Percentiles rank a stretch among this genome's conserved stretches.
Conservation (phyloP, 1,139 yeast genomes). For the Geotrichum cucujoidarum region DNA sequence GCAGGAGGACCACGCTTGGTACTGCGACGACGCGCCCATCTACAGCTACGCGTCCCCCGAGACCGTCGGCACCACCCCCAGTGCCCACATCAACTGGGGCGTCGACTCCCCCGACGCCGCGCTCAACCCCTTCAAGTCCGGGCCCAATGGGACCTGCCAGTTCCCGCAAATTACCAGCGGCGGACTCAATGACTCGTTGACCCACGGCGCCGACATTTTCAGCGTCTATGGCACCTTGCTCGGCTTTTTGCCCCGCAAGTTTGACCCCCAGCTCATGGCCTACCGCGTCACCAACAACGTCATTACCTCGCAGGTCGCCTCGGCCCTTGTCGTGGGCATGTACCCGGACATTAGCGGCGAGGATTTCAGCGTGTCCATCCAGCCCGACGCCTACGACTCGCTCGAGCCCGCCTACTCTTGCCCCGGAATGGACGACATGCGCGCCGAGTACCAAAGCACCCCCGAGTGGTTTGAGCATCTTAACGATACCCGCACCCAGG, state of each 20-base stretch:
- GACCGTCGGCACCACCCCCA: slow-evolving; percentile 20
- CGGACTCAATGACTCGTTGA: slow-evolving; percentile 38
- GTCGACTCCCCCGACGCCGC: slow-evolving; percentile 26
- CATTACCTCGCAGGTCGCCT: slow-evolving; percentile 40
- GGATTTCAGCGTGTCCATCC: slow-evolving; percentile 10
- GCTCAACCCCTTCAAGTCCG: slow-evolving; percentile 22
- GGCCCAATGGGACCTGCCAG: slow-evolving; percentile 35
- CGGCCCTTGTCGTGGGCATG: slow-evolving; percentile 37
- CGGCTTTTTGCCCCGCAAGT: slow-evolving; percentile 34
- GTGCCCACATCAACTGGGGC: slow-evolving; percentile 27
- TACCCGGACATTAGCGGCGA: slow-evolving; percentile 28
- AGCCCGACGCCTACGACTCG: slow-evolving; percentile 32
- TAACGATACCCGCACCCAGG: slow-evolving; percentile 24
- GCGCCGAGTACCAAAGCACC: slow-evolving; percentile 27
- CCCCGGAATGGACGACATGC: slow-evolving; percentile 30
- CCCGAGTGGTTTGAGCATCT: slow-evolving; percentile 38
- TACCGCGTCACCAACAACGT: slow-evolving; percentile 39
- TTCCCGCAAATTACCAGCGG: slow-evolving; percentile 40
- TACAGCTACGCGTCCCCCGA: slow-evolving; percentile 29
- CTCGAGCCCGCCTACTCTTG: slow-evolving; percentile 37
- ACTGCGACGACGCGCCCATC: slow-evolving; percentile 29
- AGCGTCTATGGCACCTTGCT: slow-evolving; percentile 36
- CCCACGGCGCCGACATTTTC: slow-evolving; percentile 39
- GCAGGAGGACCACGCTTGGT: slow-evolving; percentile 26
- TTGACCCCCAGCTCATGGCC: slow-evolving; percentile 31